A percentile compares a stretch with the other conserved stretches of the same genome.
These are phyloP conservation scores for Solanum chilense DNA, from an alignment of 257 asterid species.

Conservation along the genomic window DNA sequence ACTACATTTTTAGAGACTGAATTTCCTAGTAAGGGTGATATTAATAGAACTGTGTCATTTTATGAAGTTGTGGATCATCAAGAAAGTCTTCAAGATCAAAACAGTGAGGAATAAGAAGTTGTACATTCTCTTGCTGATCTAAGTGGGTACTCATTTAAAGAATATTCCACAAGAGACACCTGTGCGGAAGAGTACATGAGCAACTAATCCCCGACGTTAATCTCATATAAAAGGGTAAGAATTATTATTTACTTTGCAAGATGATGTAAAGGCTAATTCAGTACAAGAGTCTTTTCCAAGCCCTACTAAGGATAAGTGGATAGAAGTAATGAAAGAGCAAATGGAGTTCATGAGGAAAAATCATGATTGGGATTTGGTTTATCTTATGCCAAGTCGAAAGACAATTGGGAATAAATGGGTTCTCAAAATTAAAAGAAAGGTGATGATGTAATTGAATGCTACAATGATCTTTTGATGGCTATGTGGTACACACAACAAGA, in stretches of 20 bases:
- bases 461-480: background rate
- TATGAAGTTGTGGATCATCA: background rate
- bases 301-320: background rate
- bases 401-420: no score
- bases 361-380: background rate
- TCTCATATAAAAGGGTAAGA: background rate
- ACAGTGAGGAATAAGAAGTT: no score
- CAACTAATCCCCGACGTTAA: no score
- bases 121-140: no score
- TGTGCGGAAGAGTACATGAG: no score
- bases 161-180: no score
- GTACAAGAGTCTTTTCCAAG: no score
- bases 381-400: background rate
- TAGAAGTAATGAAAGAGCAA: background rate
- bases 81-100: background rate
- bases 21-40: background rate
- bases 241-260: background rate
- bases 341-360: background rate
- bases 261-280: no score
- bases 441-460: background rate
- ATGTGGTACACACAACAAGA: background rate
- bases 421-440: background rate
- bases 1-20: background rate
- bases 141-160: no score
- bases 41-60: background rate